Percentiles rank a stretch among this genome's conserved stretches.
phyloP scores from a whole-genome alignment of 2,329 filamentous ascomycete species.

The Ascochyta fabae region DNA sequence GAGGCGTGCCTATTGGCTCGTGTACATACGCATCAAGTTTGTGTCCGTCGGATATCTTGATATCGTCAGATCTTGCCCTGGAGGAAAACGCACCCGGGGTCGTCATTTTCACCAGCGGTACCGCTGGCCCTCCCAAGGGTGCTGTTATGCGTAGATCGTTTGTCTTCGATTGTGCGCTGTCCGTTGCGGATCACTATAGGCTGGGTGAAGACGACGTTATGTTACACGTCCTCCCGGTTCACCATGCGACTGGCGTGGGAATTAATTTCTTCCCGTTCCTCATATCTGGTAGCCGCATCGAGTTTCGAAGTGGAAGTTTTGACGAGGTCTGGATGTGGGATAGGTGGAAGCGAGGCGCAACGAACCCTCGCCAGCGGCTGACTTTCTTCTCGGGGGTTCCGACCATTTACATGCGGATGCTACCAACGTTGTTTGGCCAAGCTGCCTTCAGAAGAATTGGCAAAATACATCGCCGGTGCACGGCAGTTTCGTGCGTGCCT shows the following conservation, averaged over 20 bases:
- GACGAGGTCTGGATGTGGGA: slow-evolving; percentile 47
- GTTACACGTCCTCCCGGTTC: slow-evolving; percentile 46
- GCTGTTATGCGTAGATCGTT: slow-evolving; percentile 54
- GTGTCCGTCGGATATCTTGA: slow-evolving; percentile 43
- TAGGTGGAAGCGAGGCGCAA: slow-evolving; percentile 40
- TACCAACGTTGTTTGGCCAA: slow-evolving; percentile 47
- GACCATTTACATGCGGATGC: slow-evolving; percentile 48
- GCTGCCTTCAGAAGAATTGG: slow-evolving; percentile 34
- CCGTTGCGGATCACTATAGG: slow-evolving; percentile 43
- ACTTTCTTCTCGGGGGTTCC: slow-evolving; percentile 48
- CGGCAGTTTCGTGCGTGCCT: slow-evolving; percentile 51
- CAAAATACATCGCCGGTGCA: slow-evolving; percentile 54
- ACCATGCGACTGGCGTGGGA: slow-evolving; percentile 46
- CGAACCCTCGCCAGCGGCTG: slow-evolving; percentile 28
- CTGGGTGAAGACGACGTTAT: slow-evolving; percentile 42
- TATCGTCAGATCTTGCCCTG: slow-evolving; percentile 51
- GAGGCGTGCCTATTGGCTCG: slow-evolving; percentile 47
- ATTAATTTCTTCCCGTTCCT: slow-evolving; percentile 48
- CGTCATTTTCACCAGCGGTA: slow-evolving; percentile 57
- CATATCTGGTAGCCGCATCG: slow-evolving; percentile 41
- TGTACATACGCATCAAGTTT: slow-evolving; percentile 41
- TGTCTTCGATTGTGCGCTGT: slow-evolving; percentile 45
- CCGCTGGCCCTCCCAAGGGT: slow-evolving; percentile 55
- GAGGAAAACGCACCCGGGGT: slow-evolving; percentile 51
- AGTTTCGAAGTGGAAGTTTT: slow-evolving; percentile 46